A percentile compares a stretch with the other conserved stretches of the same genome.
Evolutionary conservation across 306 rosid species (phyloP).

Genomic region (Cyclanthera cordifolia): DNA sequence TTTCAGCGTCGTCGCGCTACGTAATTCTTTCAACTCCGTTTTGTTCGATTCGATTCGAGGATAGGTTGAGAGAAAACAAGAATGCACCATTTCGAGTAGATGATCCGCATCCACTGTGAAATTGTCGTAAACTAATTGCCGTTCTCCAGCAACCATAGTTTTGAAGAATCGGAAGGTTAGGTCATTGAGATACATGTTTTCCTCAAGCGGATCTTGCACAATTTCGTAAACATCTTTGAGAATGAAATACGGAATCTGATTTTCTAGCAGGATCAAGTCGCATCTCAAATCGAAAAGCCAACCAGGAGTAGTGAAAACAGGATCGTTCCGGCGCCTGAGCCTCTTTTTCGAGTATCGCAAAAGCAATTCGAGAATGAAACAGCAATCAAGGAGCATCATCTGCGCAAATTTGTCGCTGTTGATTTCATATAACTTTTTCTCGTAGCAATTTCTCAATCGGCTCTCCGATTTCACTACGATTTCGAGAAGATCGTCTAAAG

Average conservation of each 20-base stretch:
- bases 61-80: conserved; percentile 33
- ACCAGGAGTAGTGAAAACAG: conserved; percentile 25
- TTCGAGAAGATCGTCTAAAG: conserved; percentile 23
- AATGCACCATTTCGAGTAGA: conserved; percentile 39
- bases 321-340: conserved; percentile 32
- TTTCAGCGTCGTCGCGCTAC: conserved; percentile 21
- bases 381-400: conserved; percentile 43
- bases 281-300: conserved; percentile 22
- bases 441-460: conserved; percentile 30
- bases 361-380: conserved; percentile 53
- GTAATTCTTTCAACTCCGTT: not conserved
- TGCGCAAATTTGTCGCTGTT: conserved; percentile 21
- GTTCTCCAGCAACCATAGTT: conserved; percentile 26
- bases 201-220: conserved; percentile 26
- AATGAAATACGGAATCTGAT: conserved; percentile 46
- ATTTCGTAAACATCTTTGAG: conserved; percentile 25
- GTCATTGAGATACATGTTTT: conserved; percentile 21
- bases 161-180: conserved; percentile 36
- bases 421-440: not conserved
- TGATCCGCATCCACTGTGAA: conserved; percentile 40
- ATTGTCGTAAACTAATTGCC: conserved; percentile 13
- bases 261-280: conserved; percentile 38
- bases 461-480: conserved; percentile 28
- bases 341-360: conserved; percentile 24
- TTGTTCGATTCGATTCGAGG: not conserved